phyloP scores from a whole-genome alignment of 2,329 filamentous ascomycete genomes.

The Trichothecium roseum region DNA sequence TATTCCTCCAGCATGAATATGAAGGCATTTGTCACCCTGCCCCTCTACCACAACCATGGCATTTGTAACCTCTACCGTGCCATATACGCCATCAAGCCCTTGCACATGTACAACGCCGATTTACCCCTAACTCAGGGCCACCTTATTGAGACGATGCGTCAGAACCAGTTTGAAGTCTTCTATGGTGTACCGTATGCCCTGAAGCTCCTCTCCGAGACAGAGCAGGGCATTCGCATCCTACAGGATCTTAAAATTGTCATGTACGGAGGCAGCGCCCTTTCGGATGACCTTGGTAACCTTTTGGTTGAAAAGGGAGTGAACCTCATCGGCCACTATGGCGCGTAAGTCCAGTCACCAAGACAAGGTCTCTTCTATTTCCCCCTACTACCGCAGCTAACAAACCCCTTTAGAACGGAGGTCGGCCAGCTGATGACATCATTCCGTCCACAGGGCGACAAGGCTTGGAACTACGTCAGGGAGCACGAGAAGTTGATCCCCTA shows the following conservation, averaged over 20 bases:
- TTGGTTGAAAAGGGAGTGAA: slow-evolving; percentile 41
- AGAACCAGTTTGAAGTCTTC: slow-evolving; percentile 33
- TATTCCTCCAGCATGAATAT: slow-evolving; percentile 27
- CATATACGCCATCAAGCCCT: slow-evolving; percentile 24
- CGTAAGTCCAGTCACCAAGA: slow-evolving; percentile 31
- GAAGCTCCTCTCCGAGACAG: slow-evolving; percentile 48
- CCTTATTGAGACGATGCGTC: slow-evolving; percentile 18
- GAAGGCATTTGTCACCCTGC: slow-evolving; percentile 42
- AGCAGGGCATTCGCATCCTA: slow-evolving; percentile 38
- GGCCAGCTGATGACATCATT: slow-evolving; percentile 16
- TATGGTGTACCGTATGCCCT: slow-evolving; percentile 52
- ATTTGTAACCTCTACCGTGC: slow-evolving; percentile 43
- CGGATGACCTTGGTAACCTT: slow-evolving; percentile 43
- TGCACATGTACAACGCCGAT: slow-evolving; percentile 34
- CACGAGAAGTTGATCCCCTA: slow-evolving; percentile 4
- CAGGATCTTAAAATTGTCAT: slow-evolving; percentile 37
- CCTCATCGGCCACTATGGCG: slow-evolving; percentile 43
- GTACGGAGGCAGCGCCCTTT: slow-evolving; percentile 45
- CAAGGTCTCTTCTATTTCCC: neutral
- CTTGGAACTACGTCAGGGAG: slow-evolving; percentile 17
- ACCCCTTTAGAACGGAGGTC: slow-evolving; percentile 12
- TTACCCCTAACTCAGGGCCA: slow-evolving; percentile 41
- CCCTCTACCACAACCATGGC: slow-evolving; percentile 49
- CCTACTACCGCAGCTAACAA: slow-evolving; percentile 26
- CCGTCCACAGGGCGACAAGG: slow-evolving; percentile 14